Evolutionary conservation across 129 eudicot species (phyloP), one percentile per base, ranked within the genome.

Genomic region (Ambrosia artemisiifolia): DNA sequence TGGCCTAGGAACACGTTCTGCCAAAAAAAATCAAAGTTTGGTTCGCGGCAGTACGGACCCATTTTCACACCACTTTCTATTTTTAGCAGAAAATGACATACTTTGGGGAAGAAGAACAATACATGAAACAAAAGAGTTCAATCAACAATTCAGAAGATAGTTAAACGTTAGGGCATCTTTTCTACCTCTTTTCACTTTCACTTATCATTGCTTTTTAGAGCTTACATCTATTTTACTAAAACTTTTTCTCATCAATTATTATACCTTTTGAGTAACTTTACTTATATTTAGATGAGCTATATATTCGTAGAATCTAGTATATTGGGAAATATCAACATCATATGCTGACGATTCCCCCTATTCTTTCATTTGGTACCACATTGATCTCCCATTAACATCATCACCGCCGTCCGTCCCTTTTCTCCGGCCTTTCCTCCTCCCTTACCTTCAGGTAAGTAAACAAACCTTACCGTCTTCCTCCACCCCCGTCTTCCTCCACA

Each of bases 121-220:
- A 75, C 59, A 75, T 75, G 74, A 67, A 67, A 75, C 68, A 55
- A 74, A 75, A 75, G 73, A 48, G 73, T 66, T 67, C 67, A 75
- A 67, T 66, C 74, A 73, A 48, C 46, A 42, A 59, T 50, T 6
- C 80, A 55, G 67, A 67, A 75, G 60, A 67, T 73, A n/a, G 7
- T 54, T 38, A 40, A 55, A 71, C 14, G 54, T 69, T 34, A 62
- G 49, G 35, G 72, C 73, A 79, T 79, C 83, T 65, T 71, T 64
- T 33, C 54, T 61, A 48, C 82, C 78, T 66, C 65, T 65, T 51
- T 55, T 71, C 81, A 69, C 69, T 49, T 17, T 69, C 81, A n/a
- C 42, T 32, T 59, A 59, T 11, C 42, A 30, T 60, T 60, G 65
- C 65, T 60, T 60, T 55, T 55, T 60, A 28, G 6, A 32, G 34